These are phyloP conservation scores for Chernovozyma aurita DNA, from an alignment of 1,139 yeast genomes.

Conservation along the genomic window DNA sequence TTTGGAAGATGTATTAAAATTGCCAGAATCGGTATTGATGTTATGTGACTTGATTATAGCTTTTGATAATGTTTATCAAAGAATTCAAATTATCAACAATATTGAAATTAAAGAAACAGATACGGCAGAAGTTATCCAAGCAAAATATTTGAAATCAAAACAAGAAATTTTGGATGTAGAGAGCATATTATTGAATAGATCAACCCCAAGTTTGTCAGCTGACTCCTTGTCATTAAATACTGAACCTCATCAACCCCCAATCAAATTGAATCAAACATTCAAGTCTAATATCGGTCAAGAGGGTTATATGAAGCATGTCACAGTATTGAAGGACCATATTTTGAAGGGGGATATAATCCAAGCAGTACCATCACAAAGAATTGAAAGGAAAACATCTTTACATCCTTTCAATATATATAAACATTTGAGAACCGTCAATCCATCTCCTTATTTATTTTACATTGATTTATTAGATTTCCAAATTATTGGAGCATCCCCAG, in stretches of 20 bases:
- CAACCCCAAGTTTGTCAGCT: conserved; percentile 26
- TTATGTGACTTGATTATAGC: conserved; percentile 85
- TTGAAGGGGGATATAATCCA: conserved; percentile 90
- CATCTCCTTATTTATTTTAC: conserved; percentile 93
- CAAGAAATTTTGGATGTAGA: conserved; percentile 56
- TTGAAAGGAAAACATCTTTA: conserved; percentile 87
- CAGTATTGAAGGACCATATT: conserved; percentile 71
- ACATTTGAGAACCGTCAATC: conserved; percentile 91
- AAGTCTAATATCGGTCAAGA: conserved; percentile 88
- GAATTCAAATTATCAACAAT: conserved; percentile 86
- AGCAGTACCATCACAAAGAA: conserved; percentile 96
- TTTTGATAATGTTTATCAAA: conserved; percentile 88
- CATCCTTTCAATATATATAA: conserved; percentile 96
- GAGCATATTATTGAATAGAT: conserved; percentile 30
- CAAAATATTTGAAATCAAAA: conserved; percentile 54
- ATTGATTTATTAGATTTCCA: conserved; percentile 90
- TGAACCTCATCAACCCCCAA: conserved; percentile 62
- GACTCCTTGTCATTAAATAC: conserved; percentile 12
- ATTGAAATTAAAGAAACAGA: conserved; percentile 44
- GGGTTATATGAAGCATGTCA: conserved; percentile 85
- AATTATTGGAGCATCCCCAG: conserved; percentile 96
- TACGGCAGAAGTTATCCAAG: conserved; percentile 34
- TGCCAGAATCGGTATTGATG: conserved; percentile 93
- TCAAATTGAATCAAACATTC: conserved; percentile 60
- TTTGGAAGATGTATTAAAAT: conserved; percentile 69